Conservation (phyloP, 73 alveolate genomes). For the Blepharisma japonicum region DNA sequence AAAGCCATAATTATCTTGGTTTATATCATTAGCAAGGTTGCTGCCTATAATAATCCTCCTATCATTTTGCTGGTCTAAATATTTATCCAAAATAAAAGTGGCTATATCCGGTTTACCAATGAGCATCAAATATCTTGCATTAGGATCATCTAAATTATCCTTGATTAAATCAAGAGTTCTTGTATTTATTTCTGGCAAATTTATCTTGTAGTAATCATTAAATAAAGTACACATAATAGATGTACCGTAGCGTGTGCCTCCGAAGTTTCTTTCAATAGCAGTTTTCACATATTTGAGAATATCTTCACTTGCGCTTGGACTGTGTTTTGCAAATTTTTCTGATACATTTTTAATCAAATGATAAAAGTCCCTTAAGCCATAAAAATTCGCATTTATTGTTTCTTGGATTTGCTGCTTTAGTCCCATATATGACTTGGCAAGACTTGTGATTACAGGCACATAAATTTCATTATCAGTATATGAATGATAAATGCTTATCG, state of each 20-base stretch:
- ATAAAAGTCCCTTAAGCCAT: slow-evolving; percentile 35
- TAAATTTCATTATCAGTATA: no score
- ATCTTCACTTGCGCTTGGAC: not conserved
- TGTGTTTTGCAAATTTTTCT: not conserved
- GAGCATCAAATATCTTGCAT: slow-evolving; percentile 40
- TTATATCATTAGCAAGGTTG: slow-evolving; percentile 21
- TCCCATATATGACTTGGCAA: no score
- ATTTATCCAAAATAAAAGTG: slow-evolving; percentile 4
- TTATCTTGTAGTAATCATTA: no score
- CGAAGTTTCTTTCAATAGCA: slow-evolving; percentile 4
- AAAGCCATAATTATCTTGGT: slow-evolving; percentile 26
- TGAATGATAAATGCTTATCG: not conserved
- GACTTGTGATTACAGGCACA: no score
- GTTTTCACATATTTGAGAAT: not conserved
- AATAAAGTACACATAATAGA: no score
- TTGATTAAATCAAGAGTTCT: slow-evolving; percentile 12
- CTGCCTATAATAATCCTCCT: slow-evolving; percentile 26
- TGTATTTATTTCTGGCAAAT: not conserved
- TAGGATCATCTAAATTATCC: slow-evolving; percentile 26
- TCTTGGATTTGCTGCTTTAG: no score
- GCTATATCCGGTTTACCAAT: slow-evolving; percentile 29
- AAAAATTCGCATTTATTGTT: not conserved
- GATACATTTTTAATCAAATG: slow-evolving; percentile 13
- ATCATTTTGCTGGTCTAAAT: not conserved
- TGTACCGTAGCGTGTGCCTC: not conserved